phyloP scores from a whole-genome alignment of 1,139 yeast species.

The Geotrichum reessii region DNA sequence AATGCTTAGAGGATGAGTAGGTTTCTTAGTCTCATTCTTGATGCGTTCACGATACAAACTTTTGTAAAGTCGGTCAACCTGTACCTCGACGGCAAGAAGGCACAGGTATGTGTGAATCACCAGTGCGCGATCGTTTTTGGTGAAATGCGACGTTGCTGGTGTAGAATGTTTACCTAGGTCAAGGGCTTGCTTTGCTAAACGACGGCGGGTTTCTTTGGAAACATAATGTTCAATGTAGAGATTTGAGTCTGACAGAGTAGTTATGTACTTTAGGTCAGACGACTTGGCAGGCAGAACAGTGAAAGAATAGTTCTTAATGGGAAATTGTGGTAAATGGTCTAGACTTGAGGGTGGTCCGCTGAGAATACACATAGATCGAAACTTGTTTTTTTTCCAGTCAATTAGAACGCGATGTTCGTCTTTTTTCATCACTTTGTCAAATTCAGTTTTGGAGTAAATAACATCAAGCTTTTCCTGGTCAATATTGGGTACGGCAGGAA shows the following conservation, averaged over 20 bases:
- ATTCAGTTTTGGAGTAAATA: conserved; percentile 46
- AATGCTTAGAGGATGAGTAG: conserved; percentile 6
- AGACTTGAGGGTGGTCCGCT: conserved; percentile 42
- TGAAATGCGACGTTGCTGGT: conserved; percentile 24
- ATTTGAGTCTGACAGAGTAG: conserved; percentile 40
- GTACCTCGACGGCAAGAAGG: conserved; percentile 53
- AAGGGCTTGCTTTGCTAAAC: conserved; percentile 37
- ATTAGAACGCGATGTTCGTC: conserved; percentile 60
- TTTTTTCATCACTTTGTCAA: conserved; percentile 39
- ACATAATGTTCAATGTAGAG: conserved; percentile 52
- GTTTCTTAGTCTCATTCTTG: conserved; percentile 10
- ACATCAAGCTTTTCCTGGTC: conserved; percentile 46
- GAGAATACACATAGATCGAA: conserved; percentile 53
- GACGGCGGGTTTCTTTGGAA: conserved; percentile 34
- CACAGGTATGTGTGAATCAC: conserved; percentile 48
- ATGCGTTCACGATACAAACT: conserved; percentile 28
- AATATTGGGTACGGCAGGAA: conserved; percentile 22
- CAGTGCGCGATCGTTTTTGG: conserved; percentile 41
- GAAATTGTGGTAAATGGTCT: conserved; percentile 31
- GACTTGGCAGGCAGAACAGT: conserved; percentile 42
- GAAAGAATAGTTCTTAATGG: conserved; percentile 42
- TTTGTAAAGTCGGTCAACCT: conserved; percentile 54
- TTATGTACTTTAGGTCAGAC: conserved; percentile 43
- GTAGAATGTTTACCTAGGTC: conserved; percentile 18
- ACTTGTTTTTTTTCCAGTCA: conserved; percentile 61